Conservation (phyloP, 1,284 basidiomycete genomes). For the Ganoderma leucocontextum region DNA sequence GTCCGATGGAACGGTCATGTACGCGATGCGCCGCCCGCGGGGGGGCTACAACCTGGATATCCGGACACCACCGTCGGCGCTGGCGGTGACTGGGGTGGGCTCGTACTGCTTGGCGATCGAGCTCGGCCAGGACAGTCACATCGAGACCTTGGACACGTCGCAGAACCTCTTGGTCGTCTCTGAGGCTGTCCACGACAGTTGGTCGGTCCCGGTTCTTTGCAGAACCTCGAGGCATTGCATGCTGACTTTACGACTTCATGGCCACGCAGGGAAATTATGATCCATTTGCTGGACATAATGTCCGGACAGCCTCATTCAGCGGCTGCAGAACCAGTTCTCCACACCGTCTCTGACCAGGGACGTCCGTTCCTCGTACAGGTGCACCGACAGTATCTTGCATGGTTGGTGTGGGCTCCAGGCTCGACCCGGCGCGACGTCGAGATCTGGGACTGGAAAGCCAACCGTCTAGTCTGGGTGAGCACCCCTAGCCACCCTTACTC, state of each 20-base stretch:
- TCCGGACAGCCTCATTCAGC: constrained; percentile 10
- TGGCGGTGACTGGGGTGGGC: not conserved
- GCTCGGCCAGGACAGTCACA: not conserved
- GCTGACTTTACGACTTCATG: not conserved
- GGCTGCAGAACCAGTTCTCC: not conserved
- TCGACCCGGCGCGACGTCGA: constrained; percentile 3
- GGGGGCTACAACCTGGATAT: constrained; percentile 15
- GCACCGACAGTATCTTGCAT: constrained; percentile 10
- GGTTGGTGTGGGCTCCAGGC: constrained; percentile 1
- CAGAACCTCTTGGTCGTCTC: constrained; percentile 13
- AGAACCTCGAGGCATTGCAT: not conserved
- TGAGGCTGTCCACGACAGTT: constrained; percentile 2
- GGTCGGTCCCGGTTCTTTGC: not conserved
- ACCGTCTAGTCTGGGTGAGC: constrained; percentile 15
- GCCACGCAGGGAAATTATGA: not conserved
- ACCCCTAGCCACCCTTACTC: too few species aligned
- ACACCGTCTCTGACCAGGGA: constrained; percentile 1
- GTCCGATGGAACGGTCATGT: constrained; percentile 13
- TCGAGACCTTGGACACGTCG: constrained; percentile 15
- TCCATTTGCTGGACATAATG: constrained; percentile 8
- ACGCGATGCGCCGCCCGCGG: constrained; percentile 6
- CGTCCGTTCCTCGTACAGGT: constrained; percentile 11
- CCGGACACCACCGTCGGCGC: constrained; percentile 6
- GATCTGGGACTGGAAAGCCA: constrained; percentile 18
- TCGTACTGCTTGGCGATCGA: constrained; percentile 1